phyloP scores from a whole-genome alignment of 768 basidiomycete genomes.

The Boletus reticuloceps region DNA sequence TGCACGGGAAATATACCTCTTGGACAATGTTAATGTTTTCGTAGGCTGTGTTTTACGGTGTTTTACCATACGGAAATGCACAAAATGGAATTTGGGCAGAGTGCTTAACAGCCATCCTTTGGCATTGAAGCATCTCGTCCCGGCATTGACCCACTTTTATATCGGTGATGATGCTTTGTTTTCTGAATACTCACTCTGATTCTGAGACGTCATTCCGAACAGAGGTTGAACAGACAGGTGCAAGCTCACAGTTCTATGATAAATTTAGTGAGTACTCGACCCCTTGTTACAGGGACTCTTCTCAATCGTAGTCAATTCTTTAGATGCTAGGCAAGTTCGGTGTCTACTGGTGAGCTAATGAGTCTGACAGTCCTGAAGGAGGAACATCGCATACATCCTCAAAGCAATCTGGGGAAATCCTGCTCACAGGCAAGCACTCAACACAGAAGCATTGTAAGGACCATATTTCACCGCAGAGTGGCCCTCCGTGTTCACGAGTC shows the following conservation, averaged over 20 bases:
- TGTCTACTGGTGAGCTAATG: background rate
- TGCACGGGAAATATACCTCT: slow-evolving; percentile 10
- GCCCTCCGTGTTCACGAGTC: background rate
- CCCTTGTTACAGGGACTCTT: slow-evolving; percentile 4
- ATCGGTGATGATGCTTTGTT: slow-evolving; percentile 57
- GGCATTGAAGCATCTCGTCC: slow-evolving; percentile 86
- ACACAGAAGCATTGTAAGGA: slow-evolving; percentile 70
- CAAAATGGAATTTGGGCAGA: slow-evolving; percentile 73
- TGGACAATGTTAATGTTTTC: slow-evolving; percentile 1
- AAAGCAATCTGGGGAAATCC: slow-evolving; percentile 93
- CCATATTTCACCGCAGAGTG: background rate
- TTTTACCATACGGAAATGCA: slow-evolving; percentile 64
- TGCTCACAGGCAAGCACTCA: slow-evolving; percentile 81
- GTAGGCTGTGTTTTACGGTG: slow-evolving; percentile 73
- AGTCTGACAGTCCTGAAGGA: slow-evolving; percentile 43
- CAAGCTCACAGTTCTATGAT: slow-evolving; percentile 98
- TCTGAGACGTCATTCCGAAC: slow-evolving; percentile 4
- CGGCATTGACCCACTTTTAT: slow-evolving; percentile 90
- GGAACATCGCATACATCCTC: slow-evolving; percentile 85
- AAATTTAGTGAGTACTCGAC: slow-evolving; percentile 77
- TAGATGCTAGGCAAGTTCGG: slow-evolving; percentile 52
- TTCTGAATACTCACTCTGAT: background rate
- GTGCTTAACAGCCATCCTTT: slow-evolving; percentile 81
- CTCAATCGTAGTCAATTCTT: background rate
- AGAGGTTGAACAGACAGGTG: slow-evolving; percentile 98